Base-by-base conservation (phyloP, 768 basidiomycete species). In the Rhodotorula sphaerocarpa region DNA sequence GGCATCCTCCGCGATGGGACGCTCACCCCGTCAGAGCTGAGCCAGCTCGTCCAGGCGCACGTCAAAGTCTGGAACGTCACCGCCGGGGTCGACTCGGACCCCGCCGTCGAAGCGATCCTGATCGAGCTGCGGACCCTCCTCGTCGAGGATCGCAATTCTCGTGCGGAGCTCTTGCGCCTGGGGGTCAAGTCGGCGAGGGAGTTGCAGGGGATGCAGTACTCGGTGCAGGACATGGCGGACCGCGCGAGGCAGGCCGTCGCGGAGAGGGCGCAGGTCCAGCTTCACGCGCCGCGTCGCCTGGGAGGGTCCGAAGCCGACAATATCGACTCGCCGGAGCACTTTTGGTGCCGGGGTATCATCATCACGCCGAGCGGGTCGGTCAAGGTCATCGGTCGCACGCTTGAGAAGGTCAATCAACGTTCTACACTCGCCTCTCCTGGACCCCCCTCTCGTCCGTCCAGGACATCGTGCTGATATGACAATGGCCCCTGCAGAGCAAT, bases 51-150 rank as follows among this genome's bases (percentile, higher is more conserved):
- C 44, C 25, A 31, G 1, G 47, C 31, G 9, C 53, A 58, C 54
- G 53, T 58, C 33, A 12, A 9, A 12, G 41, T 52, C 20, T 52
- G 43, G 47, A 47, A 20, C 7, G 39, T 34, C 28, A 34, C 50
- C 1, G 25, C 15, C 9, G 30, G 9, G 11, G 23, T 34, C 28
- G 41, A 57, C 47, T 30, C 44, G 42, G 52, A 50, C 6, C 12
- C 9, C 5, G 14, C 54, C 15, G 21, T 48, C 41, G 60, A 66
- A 48, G 52, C 45, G 10, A 50, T 63, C n/a, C 20, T 58, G 44
- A 43, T 57, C 56, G 62, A 63, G 56, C 45, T 63, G n/a, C 44
- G 62, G 21, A 53, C 33, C 14, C 9, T 6, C 11, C 56, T 63
- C 36, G 36, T 42, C 30, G 62, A 63, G 31, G 46, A 54, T 6